Conservation (phyloP, 495 filamentous ascomycete genomes). For the Podospora anserina region DNA sequence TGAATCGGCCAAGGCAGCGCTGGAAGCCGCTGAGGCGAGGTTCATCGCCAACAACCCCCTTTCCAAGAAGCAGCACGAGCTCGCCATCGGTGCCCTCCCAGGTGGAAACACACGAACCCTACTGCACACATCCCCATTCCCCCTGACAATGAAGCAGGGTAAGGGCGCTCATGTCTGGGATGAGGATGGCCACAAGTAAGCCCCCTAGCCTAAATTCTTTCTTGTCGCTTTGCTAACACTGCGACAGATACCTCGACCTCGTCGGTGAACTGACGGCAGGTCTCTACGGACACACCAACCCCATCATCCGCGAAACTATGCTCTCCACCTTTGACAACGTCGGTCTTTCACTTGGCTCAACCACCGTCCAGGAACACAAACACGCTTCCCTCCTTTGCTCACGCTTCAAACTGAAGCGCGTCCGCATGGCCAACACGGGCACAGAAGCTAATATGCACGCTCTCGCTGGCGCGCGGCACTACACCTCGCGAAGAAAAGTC, state of each 20-base stretch:
- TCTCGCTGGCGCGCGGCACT: constrained; percentile 39
- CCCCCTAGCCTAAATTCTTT: not conserved
- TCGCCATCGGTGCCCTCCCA: constrained; percentile 45
- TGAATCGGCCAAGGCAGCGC: constrained; percentile 21
- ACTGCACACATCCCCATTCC: constrained; percentile 56
- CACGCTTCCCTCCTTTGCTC: constrained; percentile 40
- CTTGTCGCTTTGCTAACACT: constrained; percentile 1
- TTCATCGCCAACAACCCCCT: constrained; percentile 35
- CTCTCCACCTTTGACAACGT: constrained; percentile 32
- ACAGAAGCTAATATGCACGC: constrained; percentile 55
- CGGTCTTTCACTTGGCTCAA: constrained; percentile 45
- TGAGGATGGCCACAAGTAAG: constrained; percentile 44
- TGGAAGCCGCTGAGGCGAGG: constrained; percentile 30
- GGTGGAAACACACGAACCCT: constrained; percentile 62
- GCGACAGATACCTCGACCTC: constrained; percentile 44
- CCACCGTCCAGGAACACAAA: constrained; percentile 38
- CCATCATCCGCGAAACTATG: constrained; percentile 39
- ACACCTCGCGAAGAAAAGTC: constrained; percentile 43
- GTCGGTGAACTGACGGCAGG: constrained; percentile 54
- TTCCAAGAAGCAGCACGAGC: constrained; percentile 38
- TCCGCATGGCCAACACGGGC: constrained; percentile 53
- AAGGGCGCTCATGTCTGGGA: constrained; percentile 39
- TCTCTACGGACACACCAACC: constrained; percentile 53
- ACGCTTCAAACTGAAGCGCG: constrained; percentile 44
- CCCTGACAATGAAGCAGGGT: constrained; percentile 45